A percentile compares a stretch with the other conserved stretches of the same genome.
Evolutionary conservation across 768 basidiomycete genomes (phyloP).

Genomic region (Hypholoma fasciculare): DNA sequence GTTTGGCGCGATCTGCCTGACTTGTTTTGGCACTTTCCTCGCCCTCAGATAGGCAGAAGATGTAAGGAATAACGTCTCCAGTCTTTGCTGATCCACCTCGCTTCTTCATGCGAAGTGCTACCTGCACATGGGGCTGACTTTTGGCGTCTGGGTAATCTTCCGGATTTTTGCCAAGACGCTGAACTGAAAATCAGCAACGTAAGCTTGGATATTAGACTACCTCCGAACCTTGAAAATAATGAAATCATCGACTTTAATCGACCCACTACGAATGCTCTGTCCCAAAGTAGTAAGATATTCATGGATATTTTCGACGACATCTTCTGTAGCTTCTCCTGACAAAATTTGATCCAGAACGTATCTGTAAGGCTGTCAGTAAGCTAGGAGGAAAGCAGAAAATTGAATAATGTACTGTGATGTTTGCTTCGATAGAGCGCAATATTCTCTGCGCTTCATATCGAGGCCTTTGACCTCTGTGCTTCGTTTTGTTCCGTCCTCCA

Average conservation of each 20-base stretch:
- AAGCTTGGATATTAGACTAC: not conserved
- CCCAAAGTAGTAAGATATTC: slow-evolving; percentile 82
- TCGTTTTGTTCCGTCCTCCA: slow-evolving; percentile 76
- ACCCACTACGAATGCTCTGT: slow-evolving; percentile 76
- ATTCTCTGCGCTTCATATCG: slow-evolving; percentile 99
- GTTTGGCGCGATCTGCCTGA: slow-evolving; percentile 89
- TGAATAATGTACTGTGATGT: slow-evolving; percentile 69
- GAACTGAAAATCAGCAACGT: slow-evolving; percentile 5
- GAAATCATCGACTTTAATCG: slow-evolving; percentile 87
- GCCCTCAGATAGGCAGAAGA: slow-evolving; percentile 84
- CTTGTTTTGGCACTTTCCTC: slow-evolving; percentile 68
- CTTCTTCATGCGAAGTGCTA: slow-evolving; percentile 87
- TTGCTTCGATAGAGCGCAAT: slow-evolving; percentile 86
- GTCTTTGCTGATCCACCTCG: slow-evolving; percentile 77
- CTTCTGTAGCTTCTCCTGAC: slow-evolving; percentile 88
- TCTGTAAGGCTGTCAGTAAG: slow-evolving; percentile 38
- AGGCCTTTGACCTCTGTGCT: slow-evolving; percentile 93
- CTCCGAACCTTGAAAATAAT: slow-evolving; percentile 84
- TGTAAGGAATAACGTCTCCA: slow-evolving; percentile 95
- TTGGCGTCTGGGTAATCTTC: slow-evolving; percentile 97
- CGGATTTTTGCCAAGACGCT: slow-evolving; percentile 96
- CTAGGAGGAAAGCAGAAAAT: not conserved
- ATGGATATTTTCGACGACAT: slow-evolving; percentile 88
- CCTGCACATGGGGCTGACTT: slow-evolving; percentile 94
- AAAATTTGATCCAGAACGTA: slow-evolving; percentile 89